Evolutionary conservation across 2,329 filamentous ascomycete species (phyloP).

Genomic region (Neofusicoccum laricinum): DNA sequence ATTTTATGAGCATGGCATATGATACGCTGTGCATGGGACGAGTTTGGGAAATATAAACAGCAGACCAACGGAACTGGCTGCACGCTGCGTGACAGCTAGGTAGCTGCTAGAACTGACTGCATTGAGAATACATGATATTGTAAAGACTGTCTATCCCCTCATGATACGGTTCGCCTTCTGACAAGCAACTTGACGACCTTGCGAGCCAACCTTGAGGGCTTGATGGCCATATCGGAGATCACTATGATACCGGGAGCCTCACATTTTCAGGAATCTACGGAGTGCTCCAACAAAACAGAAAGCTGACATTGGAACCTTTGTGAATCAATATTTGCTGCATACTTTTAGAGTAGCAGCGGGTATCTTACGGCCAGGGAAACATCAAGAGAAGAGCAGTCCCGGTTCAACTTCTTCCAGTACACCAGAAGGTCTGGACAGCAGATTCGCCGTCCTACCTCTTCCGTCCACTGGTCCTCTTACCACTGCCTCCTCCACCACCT

Average conservation of each 20-base stretch:
- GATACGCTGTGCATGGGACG: not conserved
- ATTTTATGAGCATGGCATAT: too few relatives aligned
- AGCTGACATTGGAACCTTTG: too few relatives aligned
- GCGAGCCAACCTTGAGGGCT: too few relatives aligned
- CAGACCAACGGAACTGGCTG: not conserved
- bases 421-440: not conserved
- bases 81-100: not conserved
- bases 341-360: too few relatives aligned
- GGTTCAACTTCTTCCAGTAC: not conserved
- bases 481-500: not conserved
- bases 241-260: too few relatives aligned
- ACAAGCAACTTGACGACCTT: too few relatives aligned
- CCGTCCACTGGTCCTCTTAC: slow-evolving; percentile 1
- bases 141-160: not conserved
- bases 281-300: too few relatives aligned
- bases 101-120: not conserved
- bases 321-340: too few relatives aligned
- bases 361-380: too few relatives aligned
- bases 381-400: too few relatives aligned
- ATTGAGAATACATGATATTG: not conserved
- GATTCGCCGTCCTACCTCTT: not conserved
- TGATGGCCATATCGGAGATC: too few relatives aligned
- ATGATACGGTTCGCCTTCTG: not conserved
- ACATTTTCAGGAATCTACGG: too few relatives aligned
- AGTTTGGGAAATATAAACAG: not conserved